These are phyloP conservation scores for Phyllosticta citribraziliensis DNA, from an alignment of 2,329 filamentous ascomycete genomes.

Conservation along the genomic window DNA sequence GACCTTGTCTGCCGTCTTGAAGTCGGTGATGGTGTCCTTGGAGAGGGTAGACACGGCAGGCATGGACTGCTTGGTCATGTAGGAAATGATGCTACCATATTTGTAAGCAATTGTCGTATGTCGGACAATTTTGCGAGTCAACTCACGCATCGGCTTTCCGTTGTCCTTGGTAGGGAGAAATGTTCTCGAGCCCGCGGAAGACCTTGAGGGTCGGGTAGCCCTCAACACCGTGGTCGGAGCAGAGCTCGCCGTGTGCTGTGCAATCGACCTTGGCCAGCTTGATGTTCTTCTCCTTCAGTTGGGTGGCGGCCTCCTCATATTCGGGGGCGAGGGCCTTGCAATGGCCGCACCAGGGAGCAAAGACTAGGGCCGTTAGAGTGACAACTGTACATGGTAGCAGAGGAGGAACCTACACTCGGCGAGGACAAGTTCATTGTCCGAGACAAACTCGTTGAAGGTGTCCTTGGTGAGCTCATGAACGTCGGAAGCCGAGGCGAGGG, in stretches of 20 bases:
- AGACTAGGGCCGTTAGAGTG: slow-evolving; percentile 53
- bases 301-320: slow-evolving; percentile 78
- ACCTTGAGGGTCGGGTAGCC: slow-evolving; percentile 98
- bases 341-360: slow-evolving; percentile 93
- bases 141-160: slow-evolving; percentile 68
- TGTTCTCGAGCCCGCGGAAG: slow-evolving; percentile 81
- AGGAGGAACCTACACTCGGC: slow-evolving; percentile 66
- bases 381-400: not conserved
- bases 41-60: slow-evolving; percentile 79
- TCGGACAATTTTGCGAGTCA: not conserved
- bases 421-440: slow-evolving; percentile 77
- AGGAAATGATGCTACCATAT: slow-evolving; percentile 52
- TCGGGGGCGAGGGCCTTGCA: slow-evolving; percentile 96
- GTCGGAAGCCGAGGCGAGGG: slow-evolving; percentile 61
- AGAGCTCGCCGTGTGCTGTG: slow-evolving; percentile 87
- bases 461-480: slow-evolving; percentile 78
- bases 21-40: slow-evolving; percentile 78
- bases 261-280: slow-evolving; percentile 83
- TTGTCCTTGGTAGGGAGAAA: slow-evolving; percentile 76
- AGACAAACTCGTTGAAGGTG: slow-evolving; percentile 79
- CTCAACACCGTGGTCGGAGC: slow-evolving; percentile 82
- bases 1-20: slow-evolving; percentile 97
- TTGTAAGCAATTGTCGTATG: slow-evolving; percentile 9
- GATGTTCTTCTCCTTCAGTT: slow-evolving; percentile 81
- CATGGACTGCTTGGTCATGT: slow-evolving; percentile 97